Base-by-base conservation (phyloP, 164 flowering plant species). In the Aristolochia contorta region DNA sequence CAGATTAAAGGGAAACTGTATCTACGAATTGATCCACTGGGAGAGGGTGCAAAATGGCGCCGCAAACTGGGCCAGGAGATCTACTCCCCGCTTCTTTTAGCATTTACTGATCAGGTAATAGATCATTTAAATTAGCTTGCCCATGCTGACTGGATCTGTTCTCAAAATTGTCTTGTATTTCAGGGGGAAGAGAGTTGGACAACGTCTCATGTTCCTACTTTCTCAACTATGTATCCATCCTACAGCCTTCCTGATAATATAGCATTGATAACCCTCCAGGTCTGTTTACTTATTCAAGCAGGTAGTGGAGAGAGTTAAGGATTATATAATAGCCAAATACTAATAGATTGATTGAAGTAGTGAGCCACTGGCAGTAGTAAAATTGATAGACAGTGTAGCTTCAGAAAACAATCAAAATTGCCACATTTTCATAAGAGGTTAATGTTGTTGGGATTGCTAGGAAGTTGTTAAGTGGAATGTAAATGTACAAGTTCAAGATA, bases 21-120 rank as follows among this genome's bases (percentile, higher is more conserved):
- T 69, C 60, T 79, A 58, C 78, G 88, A 78, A 78, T 89, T 66
- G 96, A 90, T 65, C 89, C 84, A 12, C 53, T 74, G 12, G 96
- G 97, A 59, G 86, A 87, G 60, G 98, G 98, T 70, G 94, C 98
- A n/a, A 84, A 80, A 67, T 93, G 98, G 98, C 90, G 96, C n/a
- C 92, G 97, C 41, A 61, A 83, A 68, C 74, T 71, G 69, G 97
- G 97, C 16, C 98, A 93, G 71, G 98, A 93, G 71, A 79, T 89
- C 64, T 93, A 93, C 75, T 87, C 96, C 47, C 98, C 98, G n/a
- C 76, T 90, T 68, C 81, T 93, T n/a, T 75, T 93, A 53, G 98
- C 97, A 67, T 87, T 89, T 74, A 47, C 94, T 49, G 91, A 84
- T 63, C 79, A 84, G 94, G 96, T 86, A 67, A 76, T 60, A 53